A percentile compares a stretch with the other conserved stretches of the same genome.
Conservation (phyloP, 768 basidiomycete genomes). For the Scleroderma citrinum region DNA sequence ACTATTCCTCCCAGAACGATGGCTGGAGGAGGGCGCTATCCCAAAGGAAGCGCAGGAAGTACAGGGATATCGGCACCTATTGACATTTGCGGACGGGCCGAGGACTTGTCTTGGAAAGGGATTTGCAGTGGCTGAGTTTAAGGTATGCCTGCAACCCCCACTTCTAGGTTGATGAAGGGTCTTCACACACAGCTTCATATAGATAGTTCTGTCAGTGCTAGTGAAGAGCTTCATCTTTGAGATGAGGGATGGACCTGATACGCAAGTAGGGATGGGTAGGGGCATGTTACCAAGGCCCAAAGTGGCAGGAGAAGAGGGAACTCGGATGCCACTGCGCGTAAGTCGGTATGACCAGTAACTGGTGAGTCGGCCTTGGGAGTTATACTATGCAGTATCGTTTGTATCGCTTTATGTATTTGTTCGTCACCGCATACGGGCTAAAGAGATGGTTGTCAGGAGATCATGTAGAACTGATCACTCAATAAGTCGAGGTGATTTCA, state of each 20-base stretch:
- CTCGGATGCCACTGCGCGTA: conserved; percentile 14
- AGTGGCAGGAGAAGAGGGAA: conserved; percentile 15
- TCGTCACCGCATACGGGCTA: too few species aligned
- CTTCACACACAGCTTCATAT: neutral
- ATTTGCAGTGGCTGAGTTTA: conserved; percentile 24
- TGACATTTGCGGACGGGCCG: conserved; percentile 27
- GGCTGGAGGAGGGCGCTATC: conserved; percentile 15
- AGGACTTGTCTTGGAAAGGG: conserved; percentile 23
- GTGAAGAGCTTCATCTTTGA: conserved; percentile 34
- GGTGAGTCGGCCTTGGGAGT: too few species aligned
- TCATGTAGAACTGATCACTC: too few species aligned
- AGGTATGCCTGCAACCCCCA: conserved; percentile 11
- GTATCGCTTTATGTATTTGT: too few species aligned
- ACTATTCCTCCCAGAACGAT: conserved; percentile 19
- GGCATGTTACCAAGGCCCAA: conserved; percentile 7
- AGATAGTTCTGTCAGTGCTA: conserved; percentile 39
- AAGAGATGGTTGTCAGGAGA: too few species aligned
- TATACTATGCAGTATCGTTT: too few species aligned
- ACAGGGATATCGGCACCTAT: conserved; percentile 23
- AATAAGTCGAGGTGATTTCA: too few species aligned
- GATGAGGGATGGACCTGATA: conserved; percentile 28
- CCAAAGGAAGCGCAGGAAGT: conserved; percentile 15
- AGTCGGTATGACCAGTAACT: neutral
- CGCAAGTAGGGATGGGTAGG: conserved; percentile 5
- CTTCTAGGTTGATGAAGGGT: neutral